phyloP scores from a whole-genome alignment of 2,329 filamentous ascomycete genomes.

The Fusarium veterinarium region DNA sequence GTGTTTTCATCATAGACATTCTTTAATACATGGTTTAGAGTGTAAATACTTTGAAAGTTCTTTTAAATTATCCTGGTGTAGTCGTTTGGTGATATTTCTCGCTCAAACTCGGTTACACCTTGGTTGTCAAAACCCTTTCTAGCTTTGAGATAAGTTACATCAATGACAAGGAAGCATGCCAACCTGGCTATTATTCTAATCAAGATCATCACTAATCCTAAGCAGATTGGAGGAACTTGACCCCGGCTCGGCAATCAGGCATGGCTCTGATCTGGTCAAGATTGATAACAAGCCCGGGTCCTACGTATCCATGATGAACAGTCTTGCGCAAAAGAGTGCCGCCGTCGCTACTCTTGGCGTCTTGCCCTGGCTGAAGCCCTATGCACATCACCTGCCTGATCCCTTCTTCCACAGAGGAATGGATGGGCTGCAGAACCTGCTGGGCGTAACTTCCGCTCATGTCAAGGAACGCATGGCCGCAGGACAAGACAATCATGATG shows the following conservation, averaged over 20 bases:
- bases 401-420: neutral
- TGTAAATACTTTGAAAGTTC: rapidly evolving
- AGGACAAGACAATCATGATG: neutral
- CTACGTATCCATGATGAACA: neutral
- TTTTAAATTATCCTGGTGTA: neutral
- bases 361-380: neutral
- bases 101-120: neutral
- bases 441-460: neutral
- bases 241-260: neutral
- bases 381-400: neutral
- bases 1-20: neutral
- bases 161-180: too few relatives aligned
- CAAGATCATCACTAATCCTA: neutral
- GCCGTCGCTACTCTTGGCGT: neutral
- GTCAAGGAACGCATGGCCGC: neutral
- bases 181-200: neutral
- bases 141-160: neutral
- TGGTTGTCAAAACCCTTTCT: too few relatives aligned
- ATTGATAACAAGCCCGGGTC: neutral
- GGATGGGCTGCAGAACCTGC: neutral
- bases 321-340: neutral
- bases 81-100: neutral
- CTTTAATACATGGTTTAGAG: rapidly evolving
- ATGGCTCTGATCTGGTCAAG: neutral
- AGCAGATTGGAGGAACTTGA: neutral